phyloP scores from a whole-genome alignment of 1,139 yeast genomes.

The Candida pseudocylindracea region DNA sequence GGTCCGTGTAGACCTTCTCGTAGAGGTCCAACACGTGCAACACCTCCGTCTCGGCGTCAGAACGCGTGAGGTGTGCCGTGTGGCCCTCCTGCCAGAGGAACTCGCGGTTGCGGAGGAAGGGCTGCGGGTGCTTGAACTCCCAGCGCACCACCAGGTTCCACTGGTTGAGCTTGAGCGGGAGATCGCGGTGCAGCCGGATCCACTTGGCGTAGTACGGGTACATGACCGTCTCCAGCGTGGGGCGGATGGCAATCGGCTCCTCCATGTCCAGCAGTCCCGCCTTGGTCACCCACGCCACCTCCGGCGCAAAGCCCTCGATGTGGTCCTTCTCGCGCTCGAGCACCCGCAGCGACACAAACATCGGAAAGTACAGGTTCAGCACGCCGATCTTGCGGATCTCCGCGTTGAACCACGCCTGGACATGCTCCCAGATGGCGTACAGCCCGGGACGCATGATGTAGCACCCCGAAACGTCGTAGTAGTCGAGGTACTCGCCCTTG shows the following conservation, averaged over 20 bases:
- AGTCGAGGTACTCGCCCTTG: slow-evolving; percentile 96
- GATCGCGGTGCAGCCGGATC: slow-evolving; percentile 96
- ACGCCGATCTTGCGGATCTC: slow-evolving; percentile 79
- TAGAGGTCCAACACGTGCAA: slow-evolving; percentile 71
- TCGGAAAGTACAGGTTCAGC: slow-evolving; percentile 90
- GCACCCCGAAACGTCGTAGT: slow-evolving; percentile 97
- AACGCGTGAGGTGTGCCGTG: slow-evolving; percentile 76
- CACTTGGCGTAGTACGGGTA: slow-evolving; percentile 98
- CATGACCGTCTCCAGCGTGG: slow-evolving; percentile 99
- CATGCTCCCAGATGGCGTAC: slow-evolving; percentile 83
- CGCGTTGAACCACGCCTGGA: slow-evolving; percentile 70
- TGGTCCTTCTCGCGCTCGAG: slow-evolving; percentile 97
- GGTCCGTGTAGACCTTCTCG: slow-evolving; percentile 65
- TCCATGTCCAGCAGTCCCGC: slow-evolving; percentile 91
- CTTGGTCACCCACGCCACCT: slow-evolving; percentile 98
- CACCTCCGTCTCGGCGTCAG: slow-evolving; percentile 70
- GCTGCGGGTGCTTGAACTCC: slow-evolving; percentile 99
- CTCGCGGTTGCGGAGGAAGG: slow-evolving; percentile 95
- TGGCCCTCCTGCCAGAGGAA: slow-evolving; percentile 99
- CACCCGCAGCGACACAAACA: slow-evolving; percentile 87
- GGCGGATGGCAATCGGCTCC: slow-evolving; percentile 97
- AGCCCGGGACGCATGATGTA: slow-evolving; percentile 95
- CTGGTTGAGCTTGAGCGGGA: slow-evolving; percentile 89
- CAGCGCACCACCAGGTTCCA: slow-evolving; percentile 99
- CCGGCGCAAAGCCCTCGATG: slow-evolving; percentile 98